phyloP scores from a whole-genome alignment of 768 basidiomycete genomes.

The Naganishia friedmannii region DNA sequence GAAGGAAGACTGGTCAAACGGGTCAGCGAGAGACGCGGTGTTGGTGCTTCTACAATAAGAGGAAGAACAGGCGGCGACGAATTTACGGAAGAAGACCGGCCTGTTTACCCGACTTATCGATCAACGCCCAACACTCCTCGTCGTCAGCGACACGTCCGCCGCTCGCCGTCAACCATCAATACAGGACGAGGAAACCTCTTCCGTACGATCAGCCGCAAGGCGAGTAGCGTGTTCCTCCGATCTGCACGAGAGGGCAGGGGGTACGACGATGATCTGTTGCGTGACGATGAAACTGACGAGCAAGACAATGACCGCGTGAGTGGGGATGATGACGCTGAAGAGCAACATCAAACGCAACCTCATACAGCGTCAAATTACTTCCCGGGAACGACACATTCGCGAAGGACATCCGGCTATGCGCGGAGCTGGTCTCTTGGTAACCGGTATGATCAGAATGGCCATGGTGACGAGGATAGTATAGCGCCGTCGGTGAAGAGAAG shows the following conservation, averaged over 20 bases:
- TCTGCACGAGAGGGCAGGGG: not conserved
- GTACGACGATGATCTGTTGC: conserved; percentile 7
- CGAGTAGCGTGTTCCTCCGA: conserved; percentile 3
- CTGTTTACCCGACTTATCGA: not conserved
- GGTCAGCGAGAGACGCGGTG: not conserved
- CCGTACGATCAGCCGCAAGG: conserved; percentile 6
- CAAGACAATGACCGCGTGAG: not conserved
- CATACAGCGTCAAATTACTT: not conserved
- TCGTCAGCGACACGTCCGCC: not conserved
- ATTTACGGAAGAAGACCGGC: not conserved
- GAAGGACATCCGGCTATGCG: not conserved
- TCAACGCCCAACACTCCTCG: not conserved
- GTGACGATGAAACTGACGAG: not conserved
- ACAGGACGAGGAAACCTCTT: not conserved
- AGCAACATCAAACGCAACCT: not conserved
- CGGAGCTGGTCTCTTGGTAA: not conserved
- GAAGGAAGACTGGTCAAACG: not conserved
- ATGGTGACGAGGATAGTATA: conserved; percentile 30
- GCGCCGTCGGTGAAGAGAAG: conserved; percentile 14
- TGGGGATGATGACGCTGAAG: not conserved
- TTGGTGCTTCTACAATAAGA: not conserved
- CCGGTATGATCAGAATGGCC: not conserved
- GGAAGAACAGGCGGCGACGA: not conserved
- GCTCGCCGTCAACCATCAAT: not conserved
- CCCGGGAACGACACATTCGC: not conserved